Evolutionary conservation across 73 alveolate species (phyloP), one percentile per base, ranked within the genome.

Genomic region (Tetrahymena thermophila): DNA sequence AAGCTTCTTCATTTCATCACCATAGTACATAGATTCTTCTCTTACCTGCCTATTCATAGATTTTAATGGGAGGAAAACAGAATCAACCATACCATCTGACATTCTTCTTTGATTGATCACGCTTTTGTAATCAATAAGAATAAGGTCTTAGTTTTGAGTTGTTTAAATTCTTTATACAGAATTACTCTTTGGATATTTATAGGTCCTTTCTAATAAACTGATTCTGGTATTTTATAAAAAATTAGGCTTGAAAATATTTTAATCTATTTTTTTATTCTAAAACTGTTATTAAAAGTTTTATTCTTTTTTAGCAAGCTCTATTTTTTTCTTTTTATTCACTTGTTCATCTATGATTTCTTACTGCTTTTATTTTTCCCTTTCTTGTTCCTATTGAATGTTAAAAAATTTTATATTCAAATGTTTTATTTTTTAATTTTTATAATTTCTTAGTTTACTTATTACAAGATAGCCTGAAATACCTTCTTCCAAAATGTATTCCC

Each of bases 401-500:
- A 71, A 23, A 23, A 71, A 1, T 1, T 71, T 13, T 25, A n/a
- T 25, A 1, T 2, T 19, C 4, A 0, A 71, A 28, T 10, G 17
- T 71, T 28, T 9, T 7, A 34, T 23, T 23, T 4, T 4, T 3
- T 34, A 56, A 15, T 56, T 19, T 19, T 28, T 1, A 8, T 11
- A 37, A 56, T 56, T 15, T 56, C 56, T n/a, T 94, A 38, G 23
- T 34, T 94, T 71, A 83, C 96, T 35, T 55, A 83, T 83, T 94
- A 94, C 44, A 94, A 84, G 11, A 94, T 94, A 31, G 85, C 44
- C 28, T 94, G 55, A 35, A 83, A 94, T 40, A 94, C 21, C 43
- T 44, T 94, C 44, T 94, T 93, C 96, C 96, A 94, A 58, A 83
- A 94, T 58, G 85, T 21, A 13, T 56, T 43, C n/a, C 94, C 94